These are phyloP conservation scores for Phaeolepiota aurea DNA, from an alignment of 768 basidiomycete genomes.

Conservation along the genomic window DNA sequence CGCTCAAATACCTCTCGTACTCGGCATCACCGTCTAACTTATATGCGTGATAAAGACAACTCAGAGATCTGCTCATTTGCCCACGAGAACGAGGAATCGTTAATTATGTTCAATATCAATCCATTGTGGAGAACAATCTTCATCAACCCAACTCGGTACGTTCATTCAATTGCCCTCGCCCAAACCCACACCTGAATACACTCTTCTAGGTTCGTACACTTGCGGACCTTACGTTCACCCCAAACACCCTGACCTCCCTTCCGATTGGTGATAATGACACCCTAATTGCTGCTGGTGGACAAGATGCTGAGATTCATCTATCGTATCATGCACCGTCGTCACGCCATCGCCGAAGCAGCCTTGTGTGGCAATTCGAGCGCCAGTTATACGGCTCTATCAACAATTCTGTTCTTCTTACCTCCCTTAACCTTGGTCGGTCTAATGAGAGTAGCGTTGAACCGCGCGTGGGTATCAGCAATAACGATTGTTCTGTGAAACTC, in stretches of 20 bases:
- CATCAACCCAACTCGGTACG: slow-evolving; percentile 36
- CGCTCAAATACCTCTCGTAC: slow-evolving; percentile 8
- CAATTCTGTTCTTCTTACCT: slow-evolving; percentile 11
- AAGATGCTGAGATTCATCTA: slow-evolving; percentile 58
- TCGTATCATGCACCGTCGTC: slow-evolving; percentile 20
- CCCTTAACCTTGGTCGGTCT: slow-evolving; percentile 13
- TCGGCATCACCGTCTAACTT: slow-evolving; percentile 2
- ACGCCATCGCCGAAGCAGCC: slow-evolving; percentile 5
- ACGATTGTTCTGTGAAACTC: slow-evolving; percentile 75
- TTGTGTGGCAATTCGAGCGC: slow-evolving; percentile 10
- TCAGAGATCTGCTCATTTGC: slow-evolving; percentile 73
- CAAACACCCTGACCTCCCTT: slow-evolving; percentile 48
- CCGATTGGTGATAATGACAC: slow-evolving; percentile 35
- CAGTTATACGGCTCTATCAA: slow-evolving; percentile 11
- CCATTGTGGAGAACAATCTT: slow-evolving; percentile 58
- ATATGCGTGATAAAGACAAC: slow-evolving; percentile 38
- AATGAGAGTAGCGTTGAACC: slow-evolving; percentile 65
- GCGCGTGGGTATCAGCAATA: slow-evolving; percentile 76
- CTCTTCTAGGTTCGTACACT: slow-evolving; percentile 28
- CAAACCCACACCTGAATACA: slow-evolving; percentile 5
- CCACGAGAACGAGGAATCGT: slow-evolving; percentile 58
- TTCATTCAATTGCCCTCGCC: slow-evolving; percentile 8
- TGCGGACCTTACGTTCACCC: slow-evolving; percentile 38
- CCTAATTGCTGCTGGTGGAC: slow-evolving; percentile 55
- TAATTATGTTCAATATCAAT: slow-evolving; percentile 46